These are phyloP conservation scores for Calonectria fujianensis DNA, from an alignment of 2,329 filamentous ascomycete genomes.

Conservation along the genomic window DNA sequence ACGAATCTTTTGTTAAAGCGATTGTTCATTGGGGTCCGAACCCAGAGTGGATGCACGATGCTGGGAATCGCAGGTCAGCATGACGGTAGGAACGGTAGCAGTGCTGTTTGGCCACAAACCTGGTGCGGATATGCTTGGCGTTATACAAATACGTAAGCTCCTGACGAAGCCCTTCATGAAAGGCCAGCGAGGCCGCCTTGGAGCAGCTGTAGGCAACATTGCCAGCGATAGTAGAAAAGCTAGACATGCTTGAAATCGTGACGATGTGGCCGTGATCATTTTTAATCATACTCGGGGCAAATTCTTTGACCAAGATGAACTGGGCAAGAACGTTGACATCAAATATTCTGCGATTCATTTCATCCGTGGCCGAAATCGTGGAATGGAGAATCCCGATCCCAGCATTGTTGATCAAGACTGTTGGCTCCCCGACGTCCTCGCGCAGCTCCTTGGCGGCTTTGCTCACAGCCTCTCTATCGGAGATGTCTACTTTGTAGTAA, in stretches of 20 bases:
- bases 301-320: conserved; percentile 76
- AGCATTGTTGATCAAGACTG: conserved; percentile 32
- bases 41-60: conserved; percentile 26
- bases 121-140: conserved; percentile 75
- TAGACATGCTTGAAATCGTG: conserved; percentile 78
- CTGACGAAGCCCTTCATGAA: conserved; percentile 77
- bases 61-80: background rate
- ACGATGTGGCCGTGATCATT: conserved; percentile 81
- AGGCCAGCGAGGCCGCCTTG: conserved; percentile 77
- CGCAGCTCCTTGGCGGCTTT: background rate
- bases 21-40: conserved; percentile 24
- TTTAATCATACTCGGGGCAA: conserved; percentile 76
- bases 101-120: conserved; percentile 52
- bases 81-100: background rate
- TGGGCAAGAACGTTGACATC: conserved; percentile 79
- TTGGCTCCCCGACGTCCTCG: conserved; percentile 23
- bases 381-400: background rate
- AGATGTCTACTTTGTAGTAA: conserved; percentile 28
- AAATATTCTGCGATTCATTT: conserved; percentile 56
- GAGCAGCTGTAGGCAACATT: conserved; percentile 79
- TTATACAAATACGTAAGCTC: conserved; percentile 74
- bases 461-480: background rate
- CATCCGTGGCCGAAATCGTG: background rate
- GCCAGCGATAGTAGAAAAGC: conserved; percentile 73
- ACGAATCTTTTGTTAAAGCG: background rate